Evolutionary conservation across 805 yeast genomes (phyloP).

Genomic region (Metschnikowia baotianmanensis): DNA sequence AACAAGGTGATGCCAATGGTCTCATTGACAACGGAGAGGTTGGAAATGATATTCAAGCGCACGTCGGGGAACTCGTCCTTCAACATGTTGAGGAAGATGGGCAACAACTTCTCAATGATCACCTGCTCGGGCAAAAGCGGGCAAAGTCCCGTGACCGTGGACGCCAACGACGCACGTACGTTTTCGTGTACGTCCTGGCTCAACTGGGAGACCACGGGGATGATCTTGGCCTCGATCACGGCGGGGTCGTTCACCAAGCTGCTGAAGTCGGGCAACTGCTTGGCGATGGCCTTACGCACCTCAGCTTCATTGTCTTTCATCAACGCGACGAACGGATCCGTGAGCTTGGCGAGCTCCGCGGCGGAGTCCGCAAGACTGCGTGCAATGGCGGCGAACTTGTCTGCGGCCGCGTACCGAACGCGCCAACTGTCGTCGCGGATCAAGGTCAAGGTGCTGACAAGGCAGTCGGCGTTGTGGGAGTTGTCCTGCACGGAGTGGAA

Average conservation of each 20-base stretch:
- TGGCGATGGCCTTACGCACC: conserved; percentile 91
- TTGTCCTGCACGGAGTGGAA: conserved; percentile 57
- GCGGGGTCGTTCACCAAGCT: conserved; percentile 45
- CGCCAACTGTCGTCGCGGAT: conserved; percentile 95
- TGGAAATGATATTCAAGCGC: conserved; percentile 88
- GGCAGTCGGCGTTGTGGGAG: conserved; percentile 60
- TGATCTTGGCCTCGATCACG: conserved; percentile 61
- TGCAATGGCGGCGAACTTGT: conserved; percentile 76
- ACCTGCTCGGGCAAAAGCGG: conserved; percentile 81
- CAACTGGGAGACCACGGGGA: conserved; percentile 80
- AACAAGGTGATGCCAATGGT: conserved; percentile 89
- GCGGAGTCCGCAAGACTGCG: conserved; percentile 56
- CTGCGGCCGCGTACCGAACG: conserved; percentile 98
- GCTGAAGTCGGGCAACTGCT: conserved; percentile 80
- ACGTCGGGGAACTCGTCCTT: conserved; percentile 98
- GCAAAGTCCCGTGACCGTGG: conserved; percentile 81
- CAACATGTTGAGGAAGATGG: conserved; percentile 87
- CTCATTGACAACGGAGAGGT: conserved; percentile 86
- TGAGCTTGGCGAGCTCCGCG: conserved; percentile 54
- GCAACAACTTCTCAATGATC: conserved; percentile 78
- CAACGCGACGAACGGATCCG: conserved; percentile 69
- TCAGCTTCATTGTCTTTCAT: conserved; percentile 93
- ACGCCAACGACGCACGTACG: conserved; percentile 90
- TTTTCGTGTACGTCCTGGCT: conserved; percentile 90
- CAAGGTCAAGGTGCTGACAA: conserved; percentile 64